Conservation (phyloP, 164 flowering plant genomes). For the Warburgia ugandensis region DNA sequence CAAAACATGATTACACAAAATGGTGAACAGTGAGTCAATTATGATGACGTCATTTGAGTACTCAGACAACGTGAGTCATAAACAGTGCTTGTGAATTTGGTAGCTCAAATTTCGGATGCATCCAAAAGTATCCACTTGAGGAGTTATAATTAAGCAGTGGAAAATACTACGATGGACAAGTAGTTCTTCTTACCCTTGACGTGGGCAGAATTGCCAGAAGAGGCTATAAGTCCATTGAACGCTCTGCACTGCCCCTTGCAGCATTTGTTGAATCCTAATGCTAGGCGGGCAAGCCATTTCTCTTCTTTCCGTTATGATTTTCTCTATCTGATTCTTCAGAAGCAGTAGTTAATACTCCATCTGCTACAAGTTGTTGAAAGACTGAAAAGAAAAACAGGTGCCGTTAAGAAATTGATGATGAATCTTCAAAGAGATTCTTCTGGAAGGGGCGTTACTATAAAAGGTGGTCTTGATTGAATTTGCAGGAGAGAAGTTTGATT, state of each 20-base stretch:
- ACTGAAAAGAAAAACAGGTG: neutral
- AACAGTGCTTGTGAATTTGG: too few species aligned
- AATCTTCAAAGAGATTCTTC: neutral
- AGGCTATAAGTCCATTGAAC: constrained; percentile 87
- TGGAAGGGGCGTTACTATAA: neutral
- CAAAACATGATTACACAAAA: neutral
- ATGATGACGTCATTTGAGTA: too few species aligned
- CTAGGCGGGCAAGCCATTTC: constrained; percentile 32
- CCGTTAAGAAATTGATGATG: neutral
- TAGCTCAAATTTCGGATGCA: too few species aligned
- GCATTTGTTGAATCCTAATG: constrained; percentile 47
- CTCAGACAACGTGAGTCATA: too few species aligned
- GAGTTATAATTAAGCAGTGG: too few species aligned
- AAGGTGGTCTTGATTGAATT: neutral
- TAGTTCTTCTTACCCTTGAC: constrained; percentile 60
- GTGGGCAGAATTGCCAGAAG: constrained; percentile 83
- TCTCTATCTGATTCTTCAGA: neutral
- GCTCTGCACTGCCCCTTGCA: constrained; percentile 76
- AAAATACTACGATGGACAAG: too few species aligned
- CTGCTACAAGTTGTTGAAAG: neutral
- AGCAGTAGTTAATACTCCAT: neutral
- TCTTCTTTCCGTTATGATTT: neutral
- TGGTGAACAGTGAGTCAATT: too few species aligned
- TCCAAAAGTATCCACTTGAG: too few species aligned
- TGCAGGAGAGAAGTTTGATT: neutral